Percentiles rank a stretch among this genome's conserved stretches.
Conservation (phyloP, 768 basidiomycete genomes). For the Hebeloma cylindrosporum region DNA sequence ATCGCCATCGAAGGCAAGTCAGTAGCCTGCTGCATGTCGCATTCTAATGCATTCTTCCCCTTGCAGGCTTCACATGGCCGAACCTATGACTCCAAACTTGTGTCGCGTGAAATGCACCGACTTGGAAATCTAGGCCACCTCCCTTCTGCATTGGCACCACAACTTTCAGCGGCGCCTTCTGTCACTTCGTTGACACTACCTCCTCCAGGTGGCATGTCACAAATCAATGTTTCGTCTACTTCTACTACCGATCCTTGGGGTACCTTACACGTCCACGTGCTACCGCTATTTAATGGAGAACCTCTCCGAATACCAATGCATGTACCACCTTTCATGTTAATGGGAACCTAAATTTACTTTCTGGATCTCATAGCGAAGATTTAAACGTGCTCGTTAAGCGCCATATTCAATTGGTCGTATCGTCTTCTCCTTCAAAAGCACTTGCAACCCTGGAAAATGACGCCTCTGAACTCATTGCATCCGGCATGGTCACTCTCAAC, state of each 20-base stretch:
- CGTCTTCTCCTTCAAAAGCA: conserved; percentile 72
- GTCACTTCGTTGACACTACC: conserved; percentile 46
- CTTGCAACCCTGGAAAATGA: conserved; percentile 74
- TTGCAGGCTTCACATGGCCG: conserved; percentile 57
- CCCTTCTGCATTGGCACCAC: conserved; percentile 52
- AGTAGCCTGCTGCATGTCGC: not conserved
- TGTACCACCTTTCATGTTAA: conserved; percentile 22
- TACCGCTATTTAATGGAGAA: conserved; percentile 92
- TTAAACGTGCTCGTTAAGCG: conserved; percentile 79
- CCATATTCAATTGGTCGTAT: conserved; percentile 74
- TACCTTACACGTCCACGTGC: conserved; percentile 78
- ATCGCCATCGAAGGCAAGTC: conserved; percentile 51
- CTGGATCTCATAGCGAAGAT: conserved; percentile 61
- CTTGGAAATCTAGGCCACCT: conserved; percentile 66
- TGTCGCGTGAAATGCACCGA: conserved; percentile 84
- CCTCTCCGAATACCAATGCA: conserved; percentile 83
- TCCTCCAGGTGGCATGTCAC: conserved; percentile 38
- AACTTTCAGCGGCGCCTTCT: conserved; percentile 49
- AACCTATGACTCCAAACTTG: conserved; percentile 78
- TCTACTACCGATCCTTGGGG: conserved; percentile 76
- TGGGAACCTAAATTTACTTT: conserved; percentile 7
- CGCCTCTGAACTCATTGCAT: conserved; percentile 77
- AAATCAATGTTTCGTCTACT: conserved; percentile 39
- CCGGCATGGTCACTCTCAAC: conserved; percentile 91
- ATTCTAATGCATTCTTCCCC: conserved; percentile 12